These are phyloP conservation scores for baker's yeast (Saccharomyces cerevisiae) DNA, from an alignment of 805 yeast species.

Conservation along the genomic window DNA sequence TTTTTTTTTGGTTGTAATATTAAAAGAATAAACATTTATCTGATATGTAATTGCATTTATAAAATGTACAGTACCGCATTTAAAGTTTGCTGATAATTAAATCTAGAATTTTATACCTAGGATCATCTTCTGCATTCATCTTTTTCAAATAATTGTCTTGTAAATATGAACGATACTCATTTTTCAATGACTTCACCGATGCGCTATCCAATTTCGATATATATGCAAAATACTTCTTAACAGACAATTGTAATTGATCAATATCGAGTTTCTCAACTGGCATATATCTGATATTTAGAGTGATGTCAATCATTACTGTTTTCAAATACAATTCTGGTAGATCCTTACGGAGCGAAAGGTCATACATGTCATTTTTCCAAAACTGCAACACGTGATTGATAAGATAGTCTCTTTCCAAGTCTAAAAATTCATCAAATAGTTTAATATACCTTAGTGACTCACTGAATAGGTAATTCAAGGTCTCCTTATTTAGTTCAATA, in stretches of 20 bases:
- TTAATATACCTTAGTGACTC: slow-evolving; percentile 41
- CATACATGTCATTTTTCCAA: slow-evolving; percentile 37
- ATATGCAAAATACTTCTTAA: slow-evolving; percentile 62
- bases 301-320: slow-evolving; percentile 44
- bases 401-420: slow-evolving; percentile 60
- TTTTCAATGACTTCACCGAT: slow-evolving; percentile 31
- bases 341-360: slow-evolving; percentile 22
- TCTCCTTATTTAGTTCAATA: slow-evolving; percentile 20
- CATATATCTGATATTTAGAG: slow-evolving; percentile 57
- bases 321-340: slow-evolving; percentile 33
- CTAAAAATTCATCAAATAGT: slow-evolving; percentile 61
- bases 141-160: slow-evolving; percentile 30
- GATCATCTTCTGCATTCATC: slow-evolving; percentile 21
- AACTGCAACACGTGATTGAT: slow-evolving; percentile 54
- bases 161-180: slow-evolving; percentile 26
- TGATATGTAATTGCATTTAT: not conserved
- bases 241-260: slow-evolving; percentile 55
- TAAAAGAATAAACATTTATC: not conserved
- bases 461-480: slow-evolving; percentile 31
- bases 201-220: slow-evolving; percentile 36
- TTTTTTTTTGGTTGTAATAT: not conserved
- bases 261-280: slow-evolving; percentile 36
- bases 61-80: not conserved
- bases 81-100: slow-evolving; percentile 29
- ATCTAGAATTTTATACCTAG: slow-evolving; percentile 25